Base-by-base conservation (phyloP, 257 asterid genomes). In the Leptodermis oblonga region DNA sequence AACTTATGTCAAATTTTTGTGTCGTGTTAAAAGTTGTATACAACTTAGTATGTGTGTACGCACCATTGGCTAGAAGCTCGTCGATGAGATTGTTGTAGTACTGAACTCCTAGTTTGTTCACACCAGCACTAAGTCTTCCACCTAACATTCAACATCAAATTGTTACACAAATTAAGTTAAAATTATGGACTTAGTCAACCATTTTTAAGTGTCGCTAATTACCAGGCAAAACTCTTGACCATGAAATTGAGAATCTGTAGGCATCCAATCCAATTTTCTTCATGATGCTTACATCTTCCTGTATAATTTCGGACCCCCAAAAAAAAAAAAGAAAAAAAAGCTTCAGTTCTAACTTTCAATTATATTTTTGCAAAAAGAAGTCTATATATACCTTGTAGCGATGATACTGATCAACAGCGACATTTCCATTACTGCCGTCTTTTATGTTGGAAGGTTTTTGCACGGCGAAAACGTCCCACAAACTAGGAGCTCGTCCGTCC, bases 171-270 rank as follows among this genome's bases (percentile, higher is more conserved):
- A n/a, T n/a, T n/a, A n/a, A n/a, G n/a, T n/a, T n/a, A n/a, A n/a
- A n/a, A n/a, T n/a, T n/a, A n/a, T n/a, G n/a, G n/a, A n/a, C n/a
- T n/a, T n/a, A n/a, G n/a, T n/a, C n/a, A n/a, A n/a, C n/a, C n/a
- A n/a, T n/a, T n/a, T n/a, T n/a, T n/a, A n/a, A n/a, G n/a, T n/a
- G n/a, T n/a, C n/a, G n/a, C n/a, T n/a, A n/a, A n/a, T 46, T 71
- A 78, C 82, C 71, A 1, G 79, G 82, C 45, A 78, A 42, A 0
- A 74, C 51, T 66, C 76, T 65, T 25, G 79, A 13, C 79, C 79
- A 78, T 9, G 76, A 39, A 15, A 78, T 73, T 5, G 82, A 78
- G 67, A 78, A 70, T 43, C 79, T 59, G 70, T 78, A 78, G 20
- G 82, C 76, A 28, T 73, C 73, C 7, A 78, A 55, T 1, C 79